Conservation (phyloP, 2,329 filamentous ascomycete genomes). For the Mollisiaceae sp. region DNA sequence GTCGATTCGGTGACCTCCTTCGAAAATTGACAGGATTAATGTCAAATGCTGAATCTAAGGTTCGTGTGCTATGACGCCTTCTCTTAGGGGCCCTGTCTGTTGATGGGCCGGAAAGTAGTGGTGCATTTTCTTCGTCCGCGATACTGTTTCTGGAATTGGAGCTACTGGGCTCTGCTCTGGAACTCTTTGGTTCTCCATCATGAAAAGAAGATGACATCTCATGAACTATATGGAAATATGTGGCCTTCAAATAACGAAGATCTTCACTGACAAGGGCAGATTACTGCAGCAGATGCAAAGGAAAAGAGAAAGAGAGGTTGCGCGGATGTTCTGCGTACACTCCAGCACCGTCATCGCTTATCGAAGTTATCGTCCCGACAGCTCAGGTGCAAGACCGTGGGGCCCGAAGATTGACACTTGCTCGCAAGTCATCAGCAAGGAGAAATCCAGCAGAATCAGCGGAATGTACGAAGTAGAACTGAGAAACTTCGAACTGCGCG, state of each 20-base stretch:
- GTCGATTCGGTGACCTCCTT: not conserved
- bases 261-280: conserved; percentile 5
- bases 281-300: conserved; percentile 7
- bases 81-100: conserved; percentile 3
- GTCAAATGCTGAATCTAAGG: conserved; percentile 21
- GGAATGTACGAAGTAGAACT: too few relatives aligned
- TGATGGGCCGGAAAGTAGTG: conserved; percentile 31
- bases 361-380: not conserved
- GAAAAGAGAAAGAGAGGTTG: not conserved
- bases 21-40: not conserved
- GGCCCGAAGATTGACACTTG: too few relatives aligned
- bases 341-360: not conserved
- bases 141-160: not conserved
- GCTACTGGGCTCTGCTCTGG: conserved; percentile 4
- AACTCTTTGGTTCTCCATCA: conserved; percentile 8
- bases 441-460: too few relatives aligned
- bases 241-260: not conserved
- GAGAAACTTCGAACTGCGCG: too few relatives aligned
- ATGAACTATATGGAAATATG: conserved; percentile 1
- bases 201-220: conserved; percentile 7
- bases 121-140: conserved; percentile 27
- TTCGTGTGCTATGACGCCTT: conserved; percentile 25
- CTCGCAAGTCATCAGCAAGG: too few relatives aligned
- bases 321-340: not conserved
- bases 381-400: not conserved